These are phyloP conservation scores for Penicillium roqueforti DNA, from an alignment of 495 filamentous ascomycete genomes.

Conservation along the genomic window DNA sequence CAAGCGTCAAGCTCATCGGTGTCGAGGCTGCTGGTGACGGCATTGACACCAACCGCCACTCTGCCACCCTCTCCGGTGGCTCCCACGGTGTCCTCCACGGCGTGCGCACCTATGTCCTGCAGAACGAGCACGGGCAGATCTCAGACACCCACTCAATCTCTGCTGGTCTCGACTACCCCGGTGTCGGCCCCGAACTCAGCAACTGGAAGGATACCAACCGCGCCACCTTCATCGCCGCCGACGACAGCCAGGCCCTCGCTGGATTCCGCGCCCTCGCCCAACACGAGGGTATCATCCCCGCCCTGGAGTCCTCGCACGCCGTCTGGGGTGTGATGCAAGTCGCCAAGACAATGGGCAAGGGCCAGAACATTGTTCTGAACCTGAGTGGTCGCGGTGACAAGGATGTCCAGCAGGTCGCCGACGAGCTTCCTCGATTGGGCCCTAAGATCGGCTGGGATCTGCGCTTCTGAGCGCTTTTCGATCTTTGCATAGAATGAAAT, in stretches of 20 bases:
- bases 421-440: slow-evolving; percentile 83
- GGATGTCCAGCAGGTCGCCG: slow-evolving; percentile 96
- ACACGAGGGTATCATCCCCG: slow-evolving; percentile 94
- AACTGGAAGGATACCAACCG: slow-evolving; percentile 83
- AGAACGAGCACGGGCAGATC: slow-evolving; percentile 90
- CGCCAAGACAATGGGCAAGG: slow-evolving; percentile 87
- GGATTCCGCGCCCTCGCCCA: slow-evolving; percentile 81
- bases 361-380: slow-evolving; percentile 90
- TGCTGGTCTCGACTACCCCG: slow-evolving; percentile 96
- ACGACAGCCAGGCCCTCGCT: slow-evolving; percentile 85
- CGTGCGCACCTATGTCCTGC: slow-evolving; percentile 91
- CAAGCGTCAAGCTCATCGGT: slow-evolving; percentile 79
- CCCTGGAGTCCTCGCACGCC: slow-evolving; percentile 89
- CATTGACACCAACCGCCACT: slow-evolving; percentile 80
- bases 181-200: slow-evolving; percentile 88
- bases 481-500: neutral
- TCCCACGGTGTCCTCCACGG: slow-evolving; percentile 92
- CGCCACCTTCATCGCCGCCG: slow-evolving; percentile 86
- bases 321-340: slow-evolving; percentile 84
- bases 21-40: slow-evolving; percentile 98
- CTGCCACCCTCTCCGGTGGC: slow-evolving; percentile 82
- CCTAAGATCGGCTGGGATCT: slow-evolving; percentile 96
- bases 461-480: slow-evolving; percentile 50
- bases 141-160: slow-evolving; percentile 92
- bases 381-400: slow-evolving; percentile 91